A percentile compares a stretch with the other conserved stretches of the same genome.
Conservation (phyloP, 495 filamentous ascomycete genomes). For the Trichoderma erinaceum region DNA sequence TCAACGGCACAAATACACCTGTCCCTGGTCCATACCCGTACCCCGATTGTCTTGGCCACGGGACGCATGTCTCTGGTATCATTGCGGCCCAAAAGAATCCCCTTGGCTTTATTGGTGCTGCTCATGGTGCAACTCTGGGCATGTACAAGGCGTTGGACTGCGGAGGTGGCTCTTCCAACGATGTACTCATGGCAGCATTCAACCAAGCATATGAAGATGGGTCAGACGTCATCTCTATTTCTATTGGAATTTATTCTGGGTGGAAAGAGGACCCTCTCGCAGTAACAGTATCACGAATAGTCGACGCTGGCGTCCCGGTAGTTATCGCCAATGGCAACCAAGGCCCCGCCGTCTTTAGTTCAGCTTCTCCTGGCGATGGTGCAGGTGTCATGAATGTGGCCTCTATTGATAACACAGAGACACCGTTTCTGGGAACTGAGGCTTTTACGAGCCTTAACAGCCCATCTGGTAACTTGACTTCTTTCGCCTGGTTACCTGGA, state of each 20-base stretch:
- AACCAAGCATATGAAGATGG: conserved; percentile 52
- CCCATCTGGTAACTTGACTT: conserved; percentile 12
- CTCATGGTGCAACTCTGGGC: conserved; percentile 47
- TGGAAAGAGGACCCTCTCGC: conserved; percentile 53
- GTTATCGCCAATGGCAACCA: conserved; percentile 52
- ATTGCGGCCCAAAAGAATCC: conserved; percentile 49
- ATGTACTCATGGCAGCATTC: conserved; percentile 50
- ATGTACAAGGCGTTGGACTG: conserved; percentile 54
- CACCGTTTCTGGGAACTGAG: conserved; percentile 36
- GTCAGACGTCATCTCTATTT: conserved; percentile 54
- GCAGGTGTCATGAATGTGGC: conserved; percentile 45
- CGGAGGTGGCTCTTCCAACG: conserved; percentile 39
- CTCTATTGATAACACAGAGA: conserved; percentile 44
- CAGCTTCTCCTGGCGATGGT: conserved; percentile 49
- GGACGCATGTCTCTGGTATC: conserved; percentile 47
- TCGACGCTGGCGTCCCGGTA: conserved; percentile 48
- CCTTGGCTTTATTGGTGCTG: conserved; percentile 50
- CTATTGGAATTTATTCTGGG: conserved; percentile 48
- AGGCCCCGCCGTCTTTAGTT: conserved; percentile 49
- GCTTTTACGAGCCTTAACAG: conserved; percentile 25
- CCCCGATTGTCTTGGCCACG: conserved; percentile 43
- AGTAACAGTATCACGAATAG: conserved; percentile 46
- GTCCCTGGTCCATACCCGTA: conserved; percentile 41
- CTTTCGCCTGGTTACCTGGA: conserved; percentile 36
- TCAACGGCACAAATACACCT: conserved; percentile 36